A percentile compares a stretch with the other conserved stretches of the same genome.
Evolutionary conservation across 2,329 filamentous ascomycete genomes (phyloP).

Genomic region (Fusarium nanum): DNA sequence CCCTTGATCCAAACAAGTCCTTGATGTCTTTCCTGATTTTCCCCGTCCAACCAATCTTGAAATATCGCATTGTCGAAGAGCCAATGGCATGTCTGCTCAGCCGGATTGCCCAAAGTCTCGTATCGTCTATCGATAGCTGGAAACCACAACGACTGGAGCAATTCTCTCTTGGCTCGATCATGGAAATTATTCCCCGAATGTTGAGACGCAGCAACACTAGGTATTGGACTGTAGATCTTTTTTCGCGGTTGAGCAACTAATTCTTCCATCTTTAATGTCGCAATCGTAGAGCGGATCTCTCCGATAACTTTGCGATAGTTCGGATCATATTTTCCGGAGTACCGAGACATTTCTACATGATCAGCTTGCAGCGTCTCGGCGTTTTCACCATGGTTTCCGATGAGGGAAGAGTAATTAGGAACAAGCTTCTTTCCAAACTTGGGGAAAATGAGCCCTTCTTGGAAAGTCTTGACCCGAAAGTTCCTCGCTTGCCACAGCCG

Average conservation of each 20-base stretch:
- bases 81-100: neutral
- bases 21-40: too few relatives aligned
- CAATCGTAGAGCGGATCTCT: neutral
- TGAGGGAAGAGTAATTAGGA: conserved; percentile 13
- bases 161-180: neutral
- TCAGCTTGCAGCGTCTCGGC: conserved; percentile 32
- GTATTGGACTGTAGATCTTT: neutral
- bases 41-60: neutral
- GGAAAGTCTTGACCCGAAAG: conserved; percentile 35
- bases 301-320: conserved; percentile 30
- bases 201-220: too few relatives aligned
- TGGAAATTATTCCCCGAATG: too few relatives aligned
- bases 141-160: neutral
- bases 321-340: neutral
- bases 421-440: conserved; percentile 29
- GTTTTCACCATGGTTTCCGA: conserved; percentile 21
- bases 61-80: neutral
- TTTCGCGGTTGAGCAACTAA: too few relatives aligned
- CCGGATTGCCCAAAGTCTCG: neutral
- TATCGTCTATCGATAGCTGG: neutral
- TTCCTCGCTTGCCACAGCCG: conserved; percentile 14
- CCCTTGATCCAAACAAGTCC: neutral
- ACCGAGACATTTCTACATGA: conserved; percentile 26
- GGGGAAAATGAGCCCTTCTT: conserved; percentile 20
- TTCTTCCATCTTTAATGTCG: neutral